Base-by-base conservation (phyloP, 2,329 filamentous ascomycete genomes). In the Orbilia brochopaga region DNA sequence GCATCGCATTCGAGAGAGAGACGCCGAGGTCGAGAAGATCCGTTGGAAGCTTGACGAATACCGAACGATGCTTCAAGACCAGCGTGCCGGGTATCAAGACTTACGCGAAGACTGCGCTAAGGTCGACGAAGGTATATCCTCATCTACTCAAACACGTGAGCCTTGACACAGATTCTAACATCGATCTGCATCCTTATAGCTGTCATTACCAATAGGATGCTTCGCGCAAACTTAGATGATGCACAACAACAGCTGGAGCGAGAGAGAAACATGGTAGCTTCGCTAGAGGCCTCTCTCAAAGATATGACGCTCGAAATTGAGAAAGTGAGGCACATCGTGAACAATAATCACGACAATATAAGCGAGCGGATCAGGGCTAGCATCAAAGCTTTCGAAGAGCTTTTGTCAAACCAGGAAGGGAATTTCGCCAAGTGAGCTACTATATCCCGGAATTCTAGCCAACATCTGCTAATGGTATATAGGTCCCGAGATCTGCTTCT, bases 291-390 rank as follows among this genome's bases (percentile, higher is more conserved):
- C 1, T 32, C 46, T 6, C 66, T 70, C 19, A 46, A 70, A 30
- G 48, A 58, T 15, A 63, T 70, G 55, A 37, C 30, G n/a, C 5
- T 2, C 6, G 60, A 72, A 32, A 32, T 72, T 24, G 46, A 42
- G 15, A 30, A 23, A 13, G 7, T 72, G 7, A 54, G 40, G 11
- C 19, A 27, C 15, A 17, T 17, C 8, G 46, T 70, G 19, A n/a
- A 24, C 30, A 48, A 32, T 13, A 37, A 72, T 21, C 54, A 65
- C 17, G 30, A 35, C 1, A 42, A 32, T n/a, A 30, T 54, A 1
- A 30, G 30, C 3, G 23, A 44, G 6, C 37, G 42, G 15, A 53
- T 65, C 8, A 19, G 27, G 17, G 21, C 21, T 15, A 48, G 23
- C 27, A 21, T 56, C 11, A 30, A 50, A 1, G 32, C 30, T 0